phyloP scores from a whole-genome alignment of 495 filamentous ascomycete genomes.

The Lasiosphaeria hispida region DNA sequence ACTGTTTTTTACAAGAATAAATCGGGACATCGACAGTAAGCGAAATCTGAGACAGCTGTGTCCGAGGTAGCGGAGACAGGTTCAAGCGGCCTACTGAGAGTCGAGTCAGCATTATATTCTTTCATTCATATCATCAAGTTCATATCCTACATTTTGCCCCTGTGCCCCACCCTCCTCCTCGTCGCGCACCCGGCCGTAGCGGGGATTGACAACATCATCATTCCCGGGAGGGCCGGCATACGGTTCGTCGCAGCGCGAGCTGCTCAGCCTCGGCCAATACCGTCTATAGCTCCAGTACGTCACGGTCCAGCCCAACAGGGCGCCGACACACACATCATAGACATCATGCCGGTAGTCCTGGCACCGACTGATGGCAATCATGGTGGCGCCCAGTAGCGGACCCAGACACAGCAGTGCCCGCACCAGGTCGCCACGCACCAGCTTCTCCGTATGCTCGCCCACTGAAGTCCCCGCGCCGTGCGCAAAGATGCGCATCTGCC shows the following conservation, averaged over 20 bases:
- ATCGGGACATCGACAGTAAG: background rate
- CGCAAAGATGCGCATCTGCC: conserved; percentile 77
- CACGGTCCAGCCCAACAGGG: conserved; percentile 67
- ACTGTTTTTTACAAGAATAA: background rate
- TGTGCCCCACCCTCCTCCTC: conserved; percentile 29
- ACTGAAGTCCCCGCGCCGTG: conserved; percentile 47
- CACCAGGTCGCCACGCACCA: conserved; percentile 55
- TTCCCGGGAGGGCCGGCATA: conserved; percentile 36
- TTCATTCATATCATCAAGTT: conserved; percentile 14
- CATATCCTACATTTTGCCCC: conserved; percentile 32
- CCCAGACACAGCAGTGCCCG: conserved; percentile 61
- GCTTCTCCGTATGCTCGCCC: conserved; percentile 23
- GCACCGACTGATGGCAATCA: conserved; percentile 88
- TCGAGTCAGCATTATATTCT: conserved; percentile 25
- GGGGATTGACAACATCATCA: background rate
- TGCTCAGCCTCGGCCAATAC: conserved; percentile 54
- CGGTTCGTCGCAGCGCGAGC: conserved; percentile 49
- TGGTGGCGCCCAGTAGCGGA: conserved; percentile 74
- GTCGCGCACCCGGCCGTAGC: conserved; percentile 34
- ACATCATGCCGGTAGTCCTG: conserved; percentile 96
- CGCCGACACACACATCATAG: conserved; percentile 81
- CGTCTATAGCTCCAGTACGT: conserved; percentile 80
- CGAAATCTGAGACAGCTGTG: too few relatives aligned
- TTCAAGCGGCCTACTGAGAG: background rate
- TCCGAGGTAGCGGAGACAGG: too few relatives aligned